Evolutionary conservation across 2,329 filamentous ascomycete genomes (phyloP).

Genomic region (Daldinia sp.): DNA sequence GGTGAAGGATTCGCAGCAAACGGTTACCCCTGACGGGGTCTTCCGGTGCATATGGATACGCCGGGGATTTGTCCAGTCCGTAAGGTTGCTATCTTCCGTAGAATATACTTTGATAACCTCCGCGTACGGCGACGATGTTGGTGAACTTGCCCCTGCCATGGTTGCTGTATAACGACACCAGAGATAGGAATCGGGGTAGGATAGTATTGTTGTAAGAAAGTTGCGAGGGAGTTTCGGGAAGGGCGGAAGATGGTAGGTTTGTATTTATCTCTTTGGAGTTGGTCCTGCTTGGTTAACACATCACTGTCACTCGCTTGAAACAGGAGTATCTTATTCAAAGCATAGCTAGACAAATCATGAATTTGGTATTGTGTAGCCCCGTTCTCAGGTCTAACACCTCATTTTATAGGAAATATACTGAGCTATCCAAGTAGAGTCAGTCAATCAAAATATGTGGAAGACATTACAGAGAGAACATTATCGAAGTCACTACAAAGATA

Average conservation of each 20-base stretch:
- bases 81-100: neutral
- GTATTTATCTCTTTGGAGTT: too few species aligned
- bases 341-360: neutral
- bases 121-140: neutral
- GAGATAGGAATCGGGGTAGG: too few species aligned
- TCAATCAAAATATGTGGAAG: neutral
- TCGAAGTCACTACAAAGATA: neutral
- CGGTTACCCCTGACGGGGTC: neutral
- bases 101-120: constrained; percentile 20
- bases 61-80: constrained; percentile 15
- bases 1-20: constrained; percentile 12
- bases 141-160: neutral
- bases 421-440: neutral
- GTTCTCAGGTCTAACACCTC: too few species aligned
- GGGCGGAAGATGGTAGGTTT: too few species aligned
- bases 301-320: neutral
- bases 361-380: too few species aligned
- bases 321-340: neutral
- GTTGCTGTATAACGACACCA: neutral
- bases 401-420: too few species aligned
- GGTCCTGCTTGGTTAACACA: neutral
- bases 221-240: neutral
- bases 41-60: constrained; percentile 20
- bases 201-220: neutral
- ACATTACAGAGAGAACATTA: neutral